Base-by-base conservation (phyloP, 148 eudicot species). In the Chenopodium quinoa region DNA sequence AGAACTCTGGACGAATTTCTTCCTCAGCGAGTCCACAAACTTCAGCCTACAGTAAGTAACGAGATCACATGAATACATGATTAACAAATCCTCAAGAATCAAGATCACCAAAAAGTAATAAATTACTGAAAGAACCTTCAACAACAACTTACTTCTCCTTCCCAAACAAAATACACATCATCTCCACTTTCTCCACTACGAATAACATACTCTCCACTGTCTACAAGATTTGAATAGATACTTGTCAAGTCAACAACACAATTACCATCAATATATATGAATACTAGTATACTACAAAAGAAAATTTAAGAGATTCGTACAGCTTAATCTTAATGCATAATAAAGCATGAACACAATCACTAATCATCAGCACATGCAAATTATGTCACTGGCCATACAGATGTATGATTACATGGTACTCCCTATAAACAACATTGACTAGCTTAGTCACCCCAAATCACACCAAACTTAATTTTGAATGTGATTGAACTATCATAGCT, bases 151-250 rank as follows among this genome's bases (percentile, higher is more conserved):
- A 92, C 99, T 90, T 92, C 93, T 65, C 99, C 99, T 47, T 92
- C 93, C 92, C 92, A 94, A 68, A 94, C 83, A 82, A 96, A 93
- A 84, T 92, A 94, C 58, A 92, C 82, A 63, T 97, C 97, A 71
- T 86, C 92, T 37, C 90, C 93, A 75, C 78, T 86, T 65, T 91
- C 84, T 78, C 98, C 98, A 48, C 86, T 88, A 16, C 89, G 92
- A 86, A 96, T 84, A 68, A 96, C 90, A 86, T 82, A 88, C n/a
- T 93, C 97, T 77, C 95, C 95, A 23, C 69, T 84, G 46, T 87
- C 99, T 94, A 83, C 75, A 87, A 47, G 3, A n/a, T 65, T 48
- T 29, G 9, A 76, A 50, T 34, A 48, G 29, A 64, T 13, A 58
- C 69, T 9, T 73, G 32, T 50, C 77, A 74, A 13, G 32, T 50